Evolutionary conservation across 352 stramenopile species (phyloP).

Genomic region (Elongisporangium prolatum): DNA sequence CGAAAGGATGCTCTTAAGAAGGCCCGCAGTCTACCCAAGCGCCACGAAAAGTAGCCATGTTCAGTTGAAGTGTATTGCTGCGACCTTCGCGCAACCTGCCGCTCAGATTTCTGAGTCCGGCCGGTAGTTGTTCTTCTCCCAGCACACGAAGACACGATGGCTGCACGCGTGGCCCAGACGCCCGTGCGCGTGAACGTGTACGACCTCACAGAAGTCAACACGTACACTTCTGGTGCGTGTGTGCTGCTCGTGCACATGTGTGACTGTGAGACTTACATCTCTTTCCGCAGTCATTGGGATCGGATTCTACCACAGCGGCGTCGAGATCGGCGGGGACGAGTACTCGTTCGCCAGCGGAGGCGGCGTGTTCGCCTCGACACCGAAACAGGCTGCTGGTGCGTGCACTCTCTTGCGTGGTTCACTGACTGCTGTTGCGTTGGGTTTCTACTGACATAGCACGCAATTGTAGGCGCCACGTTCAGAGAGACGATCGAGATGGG

Average conservation of each 20-base stretch:
- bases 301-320: slow-evolving; percentile 89
- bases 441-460: no score
- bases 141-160: slow-evolving; percentile 24
- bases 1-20: slow-evolving; percentile 66
- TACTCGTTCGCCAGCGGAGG: slow-evolving; percentile 91
- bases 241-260: slow-evolving; percentile 1
- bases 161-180: slow-evolving; percentile 39
- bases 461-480: slow-evolving; percentile 85
- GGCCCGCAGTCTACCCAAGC: slow-evolving; percentile 10
- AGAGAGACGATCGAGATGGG: slow-evolving; percentile 88
- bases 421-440: no score
- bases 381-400: slow-evolving; percentile 60
- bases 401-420: neutral
- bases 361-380: slow-evolving; percentile 83
- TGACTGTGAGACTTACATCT: slow-evolving; percentile 12
- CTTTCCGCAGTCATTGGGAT: slow-evolving; percentile 45
- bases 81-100: neutral
- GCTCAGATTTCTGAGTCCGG: neutral
- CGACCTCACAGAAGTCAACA: slow-evolving; percentile 90
- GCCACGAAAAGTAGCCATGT: slow-evolving; percentile 3
- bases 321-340: slow-evolving; percentile 90
- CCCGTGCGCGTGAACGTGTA: slow-evolving; percentile 90
- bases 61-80: slow-evolving; percentile 5
- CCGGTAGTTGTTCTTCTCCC: neutral
- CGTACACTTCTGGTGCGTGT: slow-evolving; percentile 71